Evolutionary conservation across 345 rosid genomes (phyloP).

Genomic region (Raphanus sativus): DNA sequence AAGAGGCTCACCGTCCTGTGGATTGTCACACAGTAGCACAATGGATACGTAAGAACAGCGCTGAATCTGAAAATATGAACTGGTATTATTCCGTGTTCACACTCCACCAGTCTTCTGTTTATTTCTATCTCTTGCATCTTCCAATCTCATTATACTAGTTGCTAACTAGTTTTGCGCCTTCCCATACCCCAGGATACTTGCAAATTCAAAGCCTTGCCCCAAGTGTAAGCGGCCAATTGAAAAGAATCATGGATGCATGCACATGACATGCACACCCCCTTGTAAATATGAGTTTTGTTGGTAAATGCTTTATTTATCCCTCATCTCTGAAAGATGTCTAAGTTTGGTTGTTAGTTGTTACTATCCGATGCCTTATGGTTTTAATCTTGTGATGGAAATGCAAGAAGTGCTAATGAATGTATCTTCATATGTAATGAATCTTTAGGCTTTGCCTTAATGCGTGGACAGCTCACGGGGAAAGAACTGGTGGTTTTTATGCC

Average conservation of each 20-base stretch:
- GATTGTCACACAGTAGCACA: slow-evolving; percentile 30
- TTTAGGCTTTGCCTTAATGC: slow-evolving; percentile 42
- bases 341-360: slow-evolving; percentile 13
- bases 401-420: slow-evolving; percentile 2
- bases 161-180: slow-evolving; percentile 9
- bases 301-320: slow-evolving; percentile 17
- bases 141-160: neutral
- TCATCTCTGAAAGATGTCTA: slow-evolving; percentile 18
- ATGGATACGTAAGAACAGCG: slow-evolving; percentile 41
- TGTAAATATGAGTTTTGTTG: slow-evolving; percentile 43
- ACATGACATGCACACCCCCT: slow-evolving; percentile 44
- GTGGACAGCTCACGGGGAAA: slow-evolving; percentile 41
- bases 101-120: neutral
- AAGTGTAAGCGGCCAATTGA: slow-evolving; percentile 41
- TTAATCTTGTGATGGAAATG: slow-evolving; percentile 7
- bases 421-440: slow-evolving; percentile 16
- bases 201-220: slow-evolving; percentile 45
- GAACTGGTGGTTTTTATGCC: slow-evolving; percentile 44
- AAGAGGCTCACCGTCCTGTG: slow-evolving; percentile 46
- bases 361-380: slow-evolving; percentile 5
- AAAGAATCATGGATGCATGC: slow-evolving; percentile 43
- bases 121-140: neutral
- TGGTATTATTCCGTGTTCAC: slow-evolving; percentile 26
- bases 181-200: slow-evolving; percentile 32
- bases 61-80: slow-evolving; percentile 41